A percentile compares a stretch with the other conserved stretches of the same genome.
Evolutionary conservation across 768 basidiomycete species (phyloP).

Genomic region (Russula compacta): DNA sequence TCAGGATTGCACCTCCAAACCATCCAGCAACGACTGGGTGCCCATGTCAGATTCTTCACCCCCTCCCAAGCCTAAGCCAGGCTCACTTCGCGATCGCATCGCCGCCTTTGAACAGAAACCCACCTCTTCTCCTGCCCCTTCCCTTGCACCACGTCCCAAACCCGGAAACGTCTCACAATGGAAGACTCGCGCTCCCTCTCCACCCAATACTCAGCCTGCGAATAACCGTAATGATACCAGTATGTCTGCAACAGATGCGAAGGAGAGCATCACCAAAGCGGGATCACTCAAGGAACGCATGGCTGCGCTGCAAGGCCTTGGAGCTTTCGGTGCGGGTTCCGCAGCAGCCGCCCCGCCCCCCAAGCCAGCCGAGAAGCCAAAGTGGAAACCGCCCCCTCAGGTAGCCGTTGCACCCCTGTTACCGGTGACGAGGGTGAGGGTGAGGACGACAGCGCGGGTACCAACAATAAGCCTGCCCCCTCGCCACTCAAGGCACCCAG

Average conservation of each 20-base stretch:
- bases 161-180: constrained; percentile 53
- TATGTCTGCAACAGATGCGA: constrained; percentile 83
- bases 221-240: constrained; percentile 27
- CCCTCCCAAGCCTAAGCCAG: constrained; percentile 56
- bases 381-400: constrained; percentile 73
- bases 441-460: background rate
- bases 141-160: constrained; percentile 48
- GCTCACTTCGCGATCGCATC: constrained; percentile 80
- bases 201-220: constrained; percentile 30
- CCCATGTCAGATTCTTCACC: constrained; percentile 52
- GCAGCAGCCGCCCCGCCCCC: constrained; percentile 46
- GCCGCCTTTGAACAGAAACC: constrained; percentile 75
- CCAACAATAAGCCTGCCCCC: constrained; percentile 4
- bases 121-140: constrained; percentile 28
- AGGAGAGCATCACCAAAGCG: constrained; percentile 71
- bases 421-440: constrained; percentile 36
- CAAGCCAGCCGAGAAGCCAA: constrained; percentile 59
- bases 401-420: constrained; percentile 37
- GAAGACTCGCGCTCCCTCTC: constrained; percentile 58
- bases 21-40: background rate
- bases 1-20: too few species aligned
- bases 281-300: constrained; percentile 88
- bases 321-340: constrained; percentile 56
- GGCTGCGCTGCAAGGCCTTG: constrained; percentile 83
- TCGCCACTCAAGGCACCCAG: constrained; percentile 4